Evolutionary conservation across 805 yeast genomes (phyloP).

Genomic region (Hanseniaspora singularis): DNA sequence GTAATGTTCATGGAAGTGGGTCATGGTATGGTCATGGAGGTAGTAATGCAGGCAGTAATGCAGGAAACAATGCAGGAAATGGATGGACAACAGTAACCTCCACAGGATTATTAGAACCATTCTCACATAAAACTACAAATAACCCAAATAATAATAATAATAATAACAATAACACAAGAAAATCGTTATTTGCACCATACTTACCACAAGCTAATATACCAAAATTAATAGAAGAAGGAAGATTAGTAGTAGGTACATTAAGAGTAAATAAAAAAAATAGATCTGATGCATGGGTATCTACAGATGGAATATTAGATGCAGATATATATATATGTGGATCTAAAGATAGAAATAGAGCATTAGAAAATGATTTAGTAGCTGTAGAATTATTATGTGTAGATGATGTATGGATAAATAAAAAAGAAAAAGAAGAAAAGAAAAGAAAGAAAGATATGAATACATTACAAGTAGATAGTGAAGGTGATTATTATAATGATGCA

Average conservation of each 20-base stretch:
- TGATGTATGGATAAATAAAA: constrained; percentile 94
- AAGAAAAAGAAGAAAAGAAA: constrained; percentile 94
- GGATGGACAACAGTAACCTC: too few relatives aligned
- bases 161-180: constrained; percentile 42
- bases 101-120: constrained; percentile 28
- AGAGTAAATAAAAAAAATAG: constrained; percentile 93
- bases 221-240: constrained; percentile 75
- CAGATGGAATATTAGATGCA: constrained; percentile 90
- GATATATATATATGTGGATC: constrained; percentile 97
- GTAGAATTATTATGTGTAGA: constrained; percentile 88
- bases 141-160: constrained; percentile 27
- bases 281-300: constrained; percentile 96
- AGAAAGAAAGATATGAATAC: constrained; percentile 57
- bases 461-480: constrained; percentile 33
- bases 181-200: constrained; percentile 89
- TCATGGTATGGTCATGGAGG: too few relatives aligned
- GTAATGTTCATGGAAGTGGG: too few relatives aligned
- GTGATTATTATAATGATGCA: constrained; percentile 69
- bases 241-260: constrained; percentile 80
- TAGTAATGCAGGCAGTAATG: too few relatives aligned
- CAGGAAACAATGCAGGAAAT: too few relatives aligned
- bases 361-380: constrained; percentile 94
- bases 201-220: constrained; percentile 89
- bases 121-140: constrained; percentile 57
- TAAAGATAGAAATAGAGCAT: constrained; percentile 92